A percentile compares a stretch with the other conserved stretches of the same genome.
These are phyloP conservation scores for Meredithiella fracta DNA, from an alignment of 2,329 filamentous ascomycete genomes.

Conservation along the genomic window DNA sequence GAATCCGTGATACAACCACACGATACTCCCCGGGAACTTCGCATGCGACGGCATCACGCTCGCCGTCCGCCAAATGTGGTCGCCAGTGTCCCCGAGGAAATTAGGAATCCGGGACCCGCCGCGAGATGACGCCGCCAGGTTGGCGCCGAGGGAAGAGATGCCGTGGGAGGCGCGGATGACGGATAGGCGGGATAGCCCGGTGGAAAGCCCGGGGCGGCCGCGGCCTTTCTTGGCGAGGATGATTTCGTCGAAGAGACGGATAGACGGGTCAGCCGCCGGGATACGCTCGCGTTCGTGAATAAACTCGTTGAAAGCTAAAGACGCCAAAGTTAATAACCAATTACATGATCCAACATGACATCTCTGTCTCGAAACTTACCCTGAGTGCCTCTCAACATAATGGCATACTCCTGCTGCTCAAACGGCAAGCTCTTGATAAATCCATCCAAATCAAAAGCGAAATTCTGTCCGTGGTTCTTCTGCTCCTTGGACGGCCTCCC, in stretches of 20 bases:
- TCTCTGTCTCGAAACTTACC: slow-evolving; percentile 27
- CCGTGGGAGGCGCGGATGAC: slow-evolving; percentile 39
- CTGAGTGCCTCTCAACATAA: slow-evolving; percentile 50
- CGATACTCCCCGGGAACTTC: slow-evolving; percentile 49
- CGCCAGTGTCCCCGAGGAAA: slow-evolving; percentile 55
- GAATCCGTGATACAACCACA: slow-evolving; percentile 46
- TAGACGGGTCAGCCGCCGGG: slow-evolving; percentile 41
- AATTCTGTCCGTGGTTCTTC: slow-evolving; percentile 42
- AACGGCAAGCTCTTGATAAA: slow-evolving; percentile 48
- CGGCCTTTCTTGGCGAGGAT: slow-evolving; percentile 60
- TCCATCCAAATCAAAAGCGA: slow-evolving; percentile 47
- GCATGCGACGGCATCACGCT: slow-evolving; percentile 43
- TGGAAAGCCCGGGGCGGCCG: slow-evolving; percentile 48
- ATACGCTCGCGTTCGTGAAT: slow-evolving; percentile 63
- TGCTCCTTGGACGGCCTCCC: slow-evolving; percentile 43
- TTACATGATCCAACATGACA: slow-evolving; percentile 14
- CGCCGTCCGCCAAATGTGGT: slow-evolving; percentile 64
- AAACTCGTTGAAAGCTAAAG: slow-evolving; percentile 54
- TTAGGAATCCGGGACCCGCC: slow-evolving; percentile 29
- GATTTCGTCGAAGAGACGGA: slow-evolving; percentile 71
- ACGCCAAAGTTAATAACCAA: neutral
- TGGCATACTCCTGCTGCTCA: slow-evolving; percentile 48
- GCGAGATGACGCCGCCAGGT: slow-evolving; percentile 15
- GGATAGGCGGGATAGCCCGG: slow-evolving; percentile 45
- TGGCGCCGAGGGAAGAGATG: slow-evolving; percentile 21